Base-by-base conservation (phyloP, 2,329 filamentous ascomycete species). In the Fusarium chaquense region DNA sequence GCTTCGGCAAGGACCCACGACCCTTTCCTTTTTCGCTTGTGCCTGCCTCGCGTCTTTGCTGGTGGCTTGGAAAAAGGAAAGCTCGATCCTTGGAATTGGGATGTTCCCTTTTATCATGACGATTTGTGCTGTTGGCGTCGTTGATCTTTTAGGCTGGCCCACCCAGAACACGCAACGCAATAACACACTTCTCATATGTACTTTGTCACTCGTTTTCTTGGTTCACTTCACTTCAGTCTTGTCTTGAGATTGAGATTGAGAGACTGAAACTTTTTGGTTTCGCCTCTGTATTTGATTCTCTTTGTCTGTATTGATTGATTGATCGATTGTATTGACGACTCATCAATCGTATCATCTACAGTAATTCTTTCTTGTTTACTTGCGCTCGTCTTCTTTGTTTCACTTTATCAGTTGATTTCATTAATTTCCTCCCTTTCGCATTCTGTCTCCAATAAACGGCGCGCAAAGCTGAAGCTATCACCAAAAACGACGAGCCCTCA, bases 31-130 rank as follows among this genome's bases (percentile, higher is more conserved):
- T 62, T 62, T 33, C 28, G 46, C 44, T 26, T 43, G 40, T 43
- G 41, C 36, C n/a, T 43, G 40, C 56, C 45, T 44, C 32, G 47
- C 33, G 32, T 9, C 32, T 26, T 22, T n/a, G 24, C 35, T 10
- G 49, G 32, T 52, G 33, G 36, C 49, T 52, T 33, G 13, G 30
- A 24, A n/a, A 35, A 35, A 20, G 33, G 33, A 41, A 33, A 51
- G 45, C 51, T 47, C 50, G 65, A 69, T 69, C 65, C 65, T 69
- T 71, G 60, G 69, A 71, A 71, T 71, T 71, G 68, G 65, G 69
- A 71, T 71, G 67, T 65, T 69, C 61, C 51, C 54, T 61, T 54
- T 54, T 57, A 71, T 71, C 60, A 71, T 71, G 69, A 69, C 65
- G 58, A 65, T 49, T 61, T 41, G 20, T 43, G 63, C 50, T 67